A percentile compares a stretch with the other conserved stretches of the same genome.
Evolutionary conservation across 1,139 yeast genomes (phyloP).

Genomic region (Spathaspora sp.): DNA sequence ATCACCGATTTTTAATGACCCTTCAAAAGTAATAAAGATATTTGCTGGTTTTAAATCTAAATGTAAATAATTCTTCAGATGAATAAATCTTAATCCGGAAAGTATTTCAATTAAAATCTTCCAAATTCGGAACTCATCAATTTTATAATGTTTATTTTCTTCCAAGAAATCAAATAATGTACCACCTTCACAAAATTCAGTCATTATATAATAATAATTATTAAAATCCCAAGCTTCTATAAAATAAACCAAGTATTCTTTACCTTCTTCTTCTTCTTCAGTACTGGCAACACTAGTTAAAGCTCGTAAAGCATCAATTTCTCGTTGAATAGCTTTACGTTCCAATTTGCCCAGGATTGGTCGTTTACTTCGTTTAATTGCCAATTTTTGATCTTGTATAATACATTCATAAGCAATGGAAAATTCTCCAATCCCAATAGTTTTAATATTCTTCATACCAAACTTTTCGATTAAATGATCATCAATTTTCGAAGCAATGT

Average conservation of each 20-base stretch:
- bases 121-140: conserved; percentile 99
- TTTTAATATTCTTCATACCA: conserved; percentile 58
- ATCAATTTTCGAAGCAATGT: conserved; percentile 35
- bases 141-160: conserved; percentile 67
- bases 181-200: conserved; percentile 95
- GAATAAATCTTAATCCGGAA: conserved; percentile 79
- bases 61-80: conserved; percentile 73
- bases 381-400: conserved; percentile 65
- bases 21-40: conserved; percentile 91
- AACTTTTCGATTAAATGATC: conserved; percentile 67
- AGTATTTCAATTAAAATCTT: conserved; percentile 83
- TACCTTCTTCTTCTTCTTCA: conserved; percentile 68
- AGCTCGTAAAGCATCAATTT: conserved; percentile 44
- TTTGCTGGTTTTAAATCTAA: conserved; percentile 94
- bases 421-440: conserved; percentile 85
- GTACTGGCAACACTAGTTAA: conserved; percentile 37
- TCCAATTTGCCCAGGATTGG: conserved; percentile 44
- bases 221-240: conserved; percentile 85
- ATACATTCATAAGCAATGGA: conserved; percentile 81
- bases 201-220: conserved; percentile 83
- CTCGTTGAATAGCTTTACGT: conserved; percentile 36
- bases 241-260: conserved; percentile 75
- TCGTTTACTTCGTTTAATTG: conserved; percentile 79
- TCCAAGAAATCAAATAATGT: conserved; percentile 77
- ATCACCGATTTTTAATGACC: conserved; percentile 82